These are phyloP conservation scores for Corylus heterophylla DNA, from an alignment of 306 rosid genomes.

Conservation along the genomic window DNA sequence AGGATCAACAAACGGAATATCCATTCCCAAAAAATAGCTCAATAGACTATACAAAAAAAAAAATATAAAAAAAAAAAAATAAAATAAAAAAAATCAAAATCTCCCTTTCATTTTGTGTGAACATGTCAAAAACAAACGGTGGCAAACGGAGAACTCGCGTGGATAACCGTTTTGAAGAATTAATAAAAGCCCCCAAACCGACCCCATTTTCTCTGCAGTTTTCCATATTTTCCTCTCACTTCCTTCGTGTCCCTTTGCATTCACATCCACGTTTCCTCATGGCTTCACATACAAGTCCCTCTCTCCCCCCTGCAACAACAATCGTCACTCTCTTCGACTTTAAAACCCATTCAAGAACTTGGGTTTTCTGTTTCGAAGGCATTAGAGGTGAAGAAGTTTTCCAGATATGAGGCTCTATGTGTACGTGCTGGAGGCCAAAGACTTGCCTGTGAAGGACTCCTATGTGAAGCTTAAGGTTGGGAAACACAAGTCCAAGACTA, in stretches of 20 bases:
- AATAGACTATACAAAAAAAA: too few relatives aligned
- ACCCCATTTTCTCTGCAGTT: background rate
- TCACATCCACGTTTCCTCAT: conserved; percentile 45
- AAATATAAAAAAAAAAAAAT: too few relatives aligned
- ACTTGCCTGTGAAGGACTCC: conserved; percentile 46
- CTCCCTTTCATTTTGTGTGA: too few relatives aligned
- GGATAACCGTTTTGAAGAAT: conserved; percentile 26
- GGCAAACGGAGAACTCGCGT: too few relatives aligned
- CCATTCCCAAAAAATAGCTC: too few relatives aligned
- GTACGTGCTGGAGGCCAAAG: conserved; percentile 69
- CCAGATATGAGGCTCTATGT: conserved; percentile 59
- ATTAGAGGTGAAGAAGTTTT: background rate
- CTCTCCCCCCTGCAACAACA: background rate
- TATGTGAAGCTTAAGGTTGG: conserved; percentile 71
- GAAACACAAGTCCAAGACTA: conserved; percentile 60
- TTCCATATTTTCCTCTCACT: conserved; percentile 15
- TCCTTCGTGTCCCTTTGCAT: conserved; percentile 43
- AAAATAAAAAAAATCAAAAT: too few relatives aligned
- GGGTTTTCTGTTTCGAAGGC: background rate
- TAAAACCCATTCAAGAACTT: conserved; percentile 23
- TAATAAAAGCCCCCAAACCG: conserved; percentile 17
- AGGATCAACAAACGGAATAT: too few relatives aligned
- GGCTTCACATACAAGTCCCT: background rate
- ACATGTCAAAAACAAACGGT: too few relatives aligned
- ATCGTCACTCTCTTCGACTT: conserved; percentile 8